Evolutionary conservation across 768 basidiomycete genomes (phyloP).

Genomic region (Pleurotus cornucopiae): DNA sequence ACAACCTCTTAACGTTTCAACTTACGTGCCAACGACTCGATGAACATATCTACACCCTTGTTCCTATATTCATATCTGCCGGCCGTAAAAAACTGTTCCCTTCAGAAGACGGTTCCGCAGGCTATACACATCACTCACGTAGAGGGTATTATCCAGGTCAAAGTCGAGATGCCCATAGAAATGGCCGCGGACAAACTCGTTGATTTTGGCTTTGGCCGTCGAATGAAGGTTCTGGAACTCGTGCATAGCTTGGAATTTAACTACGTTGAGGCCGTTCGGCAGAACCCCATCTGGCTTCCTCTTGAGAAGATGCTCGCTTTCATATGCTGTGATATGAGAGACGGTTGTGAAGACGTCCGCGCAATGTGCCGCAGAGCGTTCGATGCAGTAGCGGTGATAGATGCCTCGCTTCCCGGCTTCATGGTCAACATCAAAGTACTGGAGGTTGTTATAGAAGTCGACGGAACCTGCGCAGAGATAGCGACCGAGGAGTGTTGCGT

Average conservation of each 20-base stretch:
- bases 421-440: conserved; percentile 99
- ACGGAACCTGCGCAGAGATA: conserved; percentile 98
- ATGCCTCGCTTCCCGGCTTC: conserved; percentile 99
- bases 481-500: conserved; percentile 96
- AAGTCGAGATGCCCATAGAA: conserved; percentile 99
- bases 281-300: conserved; percentile 96
- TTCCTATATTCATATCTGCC: conserved; percentile 99
- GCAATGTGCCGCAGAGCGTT: conserved; percentile 90
- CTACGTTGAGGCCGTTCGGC: conserved; percentile 96
- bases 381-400: conserved; percentile 97
- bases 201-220: conserved; percentile 92
- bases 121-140: conserved; percentile 41
- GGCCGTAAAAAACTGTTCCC: conserved; percentile 89
- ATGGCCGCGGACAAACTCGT: conserved; percentile 96
- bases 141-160: conserved; percentile 87
- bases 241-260: conserved; percentile 99
- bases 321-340: conserved; percentile 97
- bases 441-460: conserved; percentile 99
- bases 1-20: conserved; percentile 1
- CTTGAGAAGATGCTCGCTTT: conserved; percentile 93
- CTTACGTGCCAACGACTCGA: conserved; percentile 89
- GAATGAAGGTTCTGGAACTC: conserved; percentile 97
- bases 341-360: conserved; percentile 98
- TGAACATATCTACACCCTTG: conserved; percentile 99
- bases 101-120: conserved; percentile 8